Base-by-base conservation (phyloP, 805 yeast genomes). In the Yamadazyma philogaea region DNA sequence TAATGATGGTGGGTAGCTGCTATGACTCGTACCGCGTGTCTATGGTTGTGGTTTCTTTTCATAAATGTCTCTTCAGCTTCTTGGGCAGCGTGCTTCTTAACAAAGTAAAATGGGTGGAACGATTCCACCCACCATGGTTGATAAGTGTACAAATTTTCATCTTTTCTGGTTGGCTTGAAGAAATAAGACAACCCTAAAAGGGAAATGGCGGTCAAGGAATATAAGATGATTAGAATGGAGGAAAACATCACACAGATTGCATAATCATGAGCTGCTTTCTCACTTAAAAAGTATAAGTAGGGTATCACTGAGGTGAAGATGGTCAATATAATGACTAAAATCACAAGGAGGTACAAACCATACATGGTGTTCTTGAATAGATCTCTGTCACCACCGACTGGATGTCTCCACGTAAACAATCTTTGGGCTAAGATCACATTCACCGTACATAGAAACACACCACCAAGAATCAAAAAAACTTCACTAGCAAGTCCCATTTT, bases 111-210 rank as follows among this genome's bases (percentile, higher is more conserved):
- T 14, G 81, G 72, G 21, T 66, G 55, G 51, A 84, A 82, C 5
- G 78, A 72, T 60, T 81, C 79, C 56, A 85, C 79, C 93, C 93
- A 85, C 75, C 83, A 81, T 30, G 95, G 87, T 59, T 80, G 86
- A 59, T 78, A 84, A 50, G 80, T 79, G 53, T 76, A 72, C 28
- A 81, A 66, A 28, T 62, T 57, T 47, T 70, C 72, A 48, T 78
- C 79, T 37, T 61, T 64, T 28, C 64, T 45, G 11, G 85, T 77
- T n/a, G 87, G 80, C 43, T 75, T 74, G 56, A 81, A 63, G 31
- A 74, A 45, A 53, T 64, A 83, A 1, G 89, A 79, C 35, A 74
- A 56, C 0, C 54, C 53, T 26, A 82, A 65, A 54, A 84, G 68
- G 11, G 57, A 40, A 33, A 78, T 57, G 3, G 88, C 78, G 1